Evolutionary conservation across 148 eudicot genomes (phyloP).

Genomic region (Euryodendron excelsum): DNA sequence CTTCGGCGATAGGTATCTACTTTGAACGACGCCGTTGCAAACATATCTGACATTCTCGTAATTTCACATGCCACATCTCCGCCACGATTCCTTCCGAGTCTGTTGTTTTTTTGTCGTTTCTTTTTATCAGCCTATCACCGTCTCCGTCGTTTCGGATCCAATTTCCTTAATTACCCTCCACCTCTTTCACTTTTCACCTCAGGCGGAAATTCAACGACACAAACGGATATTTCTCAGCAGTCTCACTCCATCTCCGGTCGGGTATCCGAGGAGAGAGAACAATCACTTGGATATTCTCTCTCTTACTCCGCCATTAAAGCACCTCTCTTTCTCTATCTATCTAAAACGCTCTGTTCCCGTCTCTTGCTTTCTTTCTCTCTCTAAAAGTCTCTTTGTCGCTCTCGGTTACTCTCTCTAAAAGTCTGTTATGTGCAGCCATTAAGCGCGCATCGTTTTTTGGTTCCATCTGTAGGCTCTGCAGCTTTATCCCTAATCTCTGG

Average conservation of each 20-base stretch:
- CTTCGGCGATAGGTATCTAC: too few relatives aligned
- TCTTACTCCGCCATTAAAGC: too few relatives aligned
- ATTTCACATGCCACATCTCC: not conserved
- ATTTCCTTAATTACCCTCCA: not conserved
- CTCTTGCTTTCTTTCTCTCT: not conserved
- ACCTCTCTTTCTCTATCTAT: not conserved
- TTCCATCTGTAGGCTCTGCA: not conserved
- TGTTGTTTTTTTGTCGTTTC: not conserved
- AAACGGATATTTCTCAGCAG: not conserved
- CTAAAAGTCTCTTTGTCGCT: not conserved
- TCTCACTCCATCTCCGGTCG: not conserved
- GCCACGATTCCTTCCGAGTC: too few relatives aligned
- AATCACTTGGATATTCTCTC: too few relatives aligned
- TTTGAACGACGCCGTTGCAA: too few relatives aligned
- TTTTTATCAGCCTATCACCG: not conserved
- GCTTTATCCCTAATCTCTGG: not conserved
- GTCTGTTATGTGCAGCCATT: conserved; percentile 18
- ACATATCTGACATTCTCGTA: too few relatives aligned
- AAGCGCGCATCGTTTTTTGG: conserved; percentile 6
- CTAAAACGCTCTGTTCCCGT: not conserved
- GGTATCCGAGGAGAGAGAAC: conserved; percentile 1
- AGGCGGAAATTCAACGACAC: not conserved
- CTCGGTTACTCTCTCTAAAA: conserved; percentile 11
- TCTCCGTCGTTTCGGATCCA: not conserved
- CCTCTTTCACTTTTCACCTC: not conserved